Evolutionary conservation across 2,329 filamentous ascomycete species (phyloP), one percentile per base, ranked within the genome.

Genomic region (Colletotrichum limetticola): DNA sequence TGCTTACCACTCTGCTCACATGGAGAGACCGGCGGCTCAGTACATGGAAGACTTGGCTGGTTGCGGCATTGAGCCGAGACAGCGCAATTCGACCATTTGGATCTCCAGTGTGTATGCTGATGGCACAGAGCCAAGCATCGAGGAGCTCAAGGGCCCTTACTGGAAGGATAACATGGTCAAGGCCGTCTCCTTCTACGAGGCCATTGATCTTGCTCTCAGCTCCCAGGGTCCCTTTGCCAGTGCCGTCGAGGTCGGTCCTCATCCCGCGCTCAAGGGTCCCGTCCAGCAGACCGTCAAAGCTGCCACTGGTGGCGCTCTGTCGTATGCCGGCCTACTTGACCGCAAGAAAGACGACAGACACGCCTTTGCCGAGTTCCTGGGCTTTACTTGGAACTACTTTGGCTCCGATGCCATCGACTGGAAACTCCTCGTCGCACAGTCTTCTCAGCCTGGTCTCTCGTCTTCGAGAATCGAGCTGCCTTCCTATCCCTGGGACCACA

Each of bases 1-100:
- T 0, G 86, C 86, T 0, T 88, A 88, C 63, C 86, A 88, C 76
- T 88, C 86, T 0, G 81, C 80, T 1, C 86, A 88, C 74, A 88
- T 88, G 86, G 61, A 76, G 1, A 69, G 30, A 26, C 77, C 83
- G 1, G 80, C 82, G 0, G 74, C 49, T 1, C 71, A 79, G 61
- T 86, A 86, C 66, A 71, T 79, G 3, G 67, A 80, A 30, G 76
- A 75, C 1, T 72, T 86, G 53, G 42, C 66, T 2, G 68, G 65
- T 19, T 82, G 79, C 35, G 71, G 68, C 19, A 80, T 86, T 30
- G 49, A 71, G 0, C 78, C 80, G 1, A 66, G 1, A 16, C 62
- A 3, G 68, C 71, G 8, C 74, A 81, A 80, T 42, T 76, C 74
- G 1, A 78, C 77, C 11, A 59, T 62, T 0, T 86, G 85, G 85